Conservation (phyloP, 2,329 filamentous ascomycete genomes). For the Paramyrothecium sp. region DNA sequence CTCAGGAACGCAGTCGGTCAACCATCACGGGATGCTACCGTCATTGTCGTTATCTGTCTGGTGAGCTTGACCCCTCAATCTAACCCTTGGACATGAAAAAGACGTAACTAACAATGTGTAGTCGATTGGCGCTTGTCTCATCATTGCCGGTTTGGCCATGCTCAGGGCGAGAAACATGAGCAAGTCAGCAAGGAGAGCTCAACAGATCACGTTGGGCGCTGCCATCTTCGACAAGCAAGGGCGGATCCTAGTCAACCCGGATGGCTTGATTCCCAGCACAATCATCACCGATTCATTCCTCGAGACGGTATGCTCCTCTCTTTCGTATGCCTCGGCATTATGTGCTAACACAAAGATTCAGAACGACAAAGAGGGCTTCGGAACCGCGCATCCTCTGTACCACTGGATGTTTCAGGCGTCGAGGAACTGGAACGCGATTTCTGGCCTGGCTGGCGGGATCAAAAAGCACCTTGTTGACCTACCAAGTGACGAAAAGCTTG, state of each 20-base stretch:
- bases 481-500: conserved; percentile 33
- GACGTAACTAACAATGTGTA: conserved; percentile 23
- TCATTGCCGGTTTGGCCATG: conserved; percentile 55
- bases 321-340: neutral
- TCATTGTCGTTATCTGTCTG: conserved; percentile 71
- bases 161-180: conserved; percentile 52
- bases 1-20: conserved; percentile 31
- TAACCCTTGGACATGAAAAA: no score
- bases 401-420: conserved; percentile 85
- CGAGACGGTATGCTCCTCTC: conserved; percentile 49
- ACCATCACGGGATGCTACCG: conserved; percentile 61
- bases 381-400: conserved; percentile 74
- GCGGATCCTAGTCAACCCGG: conserved; percentile 65
- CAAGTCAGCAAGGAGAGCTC: conserved; percentile 56
- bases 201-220: conserved; percentile 57
- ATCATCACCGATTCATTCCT: conserved; percentile 79
- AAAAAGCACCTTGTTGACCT: conserved; percentile 62
- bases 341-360: conserved; percentile 14
- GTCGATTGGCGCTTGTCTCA: conserved; percentile 60
- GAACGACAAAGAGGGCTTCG: conserved; percentile 68
- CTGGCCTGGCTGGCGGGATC: conserved; percentile 70
- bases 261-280: conserved; percentile 67
- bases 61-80: conserved; percentile 39
- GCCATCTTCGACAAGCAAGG: conserved; percentile 68
- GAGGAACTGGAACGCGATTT: conserved; percentile 71